These are phyloP conservation scores for Candida frijolesensis DNA, from an alignment of 1,139 yeast genomes.

Conservation along the genomic window DNA sequence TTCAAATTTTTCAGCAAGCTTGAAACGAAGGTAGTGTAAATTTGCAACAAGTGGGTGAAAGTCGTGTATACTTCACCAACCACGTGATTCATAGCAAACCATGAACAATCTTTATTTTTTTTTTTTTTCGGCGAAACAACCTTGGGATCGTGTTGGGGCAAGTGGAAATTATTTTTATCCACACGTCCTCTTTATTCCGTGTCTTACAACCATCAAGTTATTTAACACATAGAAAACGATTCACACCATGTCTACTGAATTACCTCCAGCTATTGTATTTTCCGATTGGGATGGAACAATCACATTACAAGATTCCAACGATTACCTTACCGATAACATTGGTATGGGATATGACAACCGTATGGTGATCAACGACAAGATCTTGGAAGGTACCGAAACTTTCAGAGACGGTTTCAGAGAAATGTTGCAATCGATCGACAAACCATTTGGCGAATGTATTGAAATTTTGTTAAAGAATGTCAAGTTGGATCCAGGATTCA, in stretches of 20 bases:
- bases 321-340: conserved; percentile 79
- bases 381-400: conserved; percentile 65
- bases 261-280: conserved; percentile 72
- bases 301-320: conserved; percentile 88
- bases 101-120: neutral
- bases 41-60: neutral
- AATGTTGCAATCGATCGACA: conserved; percentile 78
- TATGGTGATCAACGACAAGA: conserved; percentile 65
- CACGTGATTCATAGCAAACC: conserved; percentile 3
- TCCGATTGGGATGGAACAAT: conserved; percentile 99
- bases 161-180: neutral
- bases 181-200: neutral
- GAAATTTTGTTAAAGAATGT: conserved; percentile 62
- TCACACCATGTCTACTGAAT: conserved; percentile 13
- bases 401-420: conserved; percentile 83
- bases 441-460: conserved; percentile 83
- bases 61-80: neutral
- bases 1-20: neutral
- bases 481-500: conserved; percentile 88
- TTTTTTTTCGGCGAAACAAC: neutral
- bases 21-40: neutral
- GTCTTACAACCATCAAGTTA: neutral
- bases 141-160: neutral
- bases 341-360: conserved; percentile 84
- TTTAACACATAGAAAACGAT: neutral